phyloP scores from a whole-genome alignment of 1,284 basidiomycete genomes.

The Cronartium quercuum region DNA sequence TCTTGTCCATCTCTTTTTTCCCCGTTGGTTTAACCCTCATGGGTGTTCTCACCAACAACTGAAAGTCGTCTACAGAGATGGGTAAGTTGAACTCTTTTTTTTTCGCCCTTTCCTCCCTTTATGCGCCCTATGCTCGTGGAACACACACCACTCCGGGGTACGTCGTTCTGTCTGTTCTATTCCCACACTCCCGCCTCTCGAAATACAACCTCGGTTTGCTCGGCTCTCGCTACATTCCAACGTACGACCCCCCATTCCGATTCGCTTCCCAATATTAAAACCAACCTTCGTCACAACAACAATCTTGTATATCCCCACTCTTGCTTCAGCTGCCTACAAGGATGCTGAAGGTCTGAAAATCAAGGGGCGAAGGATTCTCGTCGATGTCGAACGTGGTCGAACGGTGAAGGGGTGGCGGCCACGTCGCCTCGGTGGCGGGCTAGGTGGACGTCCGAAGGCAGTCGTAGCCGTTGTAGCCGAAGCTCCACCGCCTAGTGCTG shows the following conservation, averaged over 20 bases:
- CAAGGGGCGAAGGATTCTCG: constrained; percentile 86
- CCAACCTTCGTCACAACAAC: background rate
- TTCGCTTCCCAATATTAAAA: background rate
- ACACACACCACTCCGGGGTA: background rate
- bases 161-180: constrained; percentile 12
- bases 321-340: constrained; percentile 80
- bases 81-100: constrained; percentile 38
- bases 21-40: background rate
- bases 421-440: constrained; percentile 82
- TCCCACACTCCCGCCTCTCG: background rate
- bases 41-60: background rate
- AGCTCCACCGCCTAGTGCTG: constrained; percentile 13
- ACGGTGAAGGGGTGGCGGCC: constrained; percentile 99
- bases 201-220: background rate
- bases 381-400: constrained; percentile 95
- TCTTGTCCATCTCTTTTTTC: background rate
- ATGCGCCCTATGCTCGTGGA: background rate
- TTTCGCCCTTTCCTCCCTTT: constrained; percentile 10
- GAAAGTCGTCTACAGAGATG: constrained; percentile 28
- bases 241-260: background rate
- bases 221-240: background rate
- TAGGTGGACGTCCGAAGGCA: constrained; percentile 89
- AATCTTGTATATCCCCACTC: background rate
- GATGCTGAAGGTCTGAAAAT: constrained; percentile 97
- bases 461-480: constrained; percentile 47